These are phyloP conservation scores for Hanseniaspora meyeri DNA, from an alignment of 805 yeast species.

Conservation along the genomic window DNA sequence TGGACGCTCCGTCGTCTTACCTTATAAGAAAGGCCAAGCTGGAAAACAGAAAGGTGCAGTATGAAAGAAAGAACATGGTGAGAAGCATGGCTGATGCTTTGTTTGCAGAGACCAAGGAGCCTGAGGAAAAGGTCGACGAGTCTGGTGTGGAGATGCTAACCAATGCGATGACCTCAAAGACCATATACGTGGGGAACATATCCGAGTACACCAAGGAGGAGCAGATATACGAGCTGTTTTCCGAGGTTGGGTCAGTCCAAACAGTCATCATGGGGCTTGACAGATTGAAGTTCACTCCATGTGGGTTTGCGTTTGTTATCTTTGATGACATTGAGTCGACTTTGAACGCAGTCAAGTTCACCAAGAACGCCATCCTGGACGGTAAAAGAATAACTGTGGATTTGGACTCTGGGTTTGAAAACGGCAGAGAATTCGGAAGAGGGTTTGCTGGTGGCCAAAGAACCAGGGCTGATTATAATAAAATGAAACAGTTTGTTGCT, in stretches of 20 bases:
- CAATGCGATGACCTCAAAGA: constrained; percentile 51
- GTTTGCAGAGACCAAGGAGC: constrained; percentile 88
- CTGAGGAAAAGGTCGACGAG: constrained; percentile 47
- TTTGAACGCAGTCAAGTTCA: constrained; percentile 66
- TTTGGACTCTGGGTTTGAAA: constrained; percentile 89
- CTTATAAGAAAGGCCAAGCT: constrained; percentile 52
- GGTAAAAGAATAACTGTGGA: constrained; percentile 75
- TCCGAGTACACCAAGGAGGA: constrained; percentile 90
- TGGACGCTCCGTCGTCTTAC: constrained; percentile 63
- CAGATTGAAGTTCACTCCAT: constrained; percentile 79
- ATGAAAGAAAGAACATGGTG: constrained; percentile 53
- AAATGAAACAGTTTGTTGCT: constrained; percentile 10
- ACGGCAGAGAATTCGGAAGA: constrained; percentile 92
- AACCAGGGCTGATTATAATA: constrained; percentile 13
- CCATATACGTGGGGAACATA: constrained; percentile 84
- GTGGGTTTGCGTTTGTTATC: constrained; percentile 91
- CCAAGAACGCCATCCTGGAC: constrained; percentile 73
- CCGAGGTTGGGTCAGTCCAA: constrained; percentile 66
- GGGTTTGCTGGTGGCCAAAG: constrained; percentile 87
- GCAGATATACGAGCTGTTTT: constrained; percentile 77
- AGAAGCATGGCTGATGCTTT: constrained; percentile 64
- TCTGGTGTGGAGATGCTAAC: constrained; percentile 57
- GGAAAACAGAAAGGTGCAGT: constrained; percentile 42
- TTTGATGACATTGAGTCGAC: constrained; percentile 60
- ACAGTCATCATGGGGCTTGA: constrained; percentile 91